Evolutionary conservation across 2,329 filamentous ascomycete genomes (phyloP).

Genomic region (Reticulascus tulasneorum): DNA sequence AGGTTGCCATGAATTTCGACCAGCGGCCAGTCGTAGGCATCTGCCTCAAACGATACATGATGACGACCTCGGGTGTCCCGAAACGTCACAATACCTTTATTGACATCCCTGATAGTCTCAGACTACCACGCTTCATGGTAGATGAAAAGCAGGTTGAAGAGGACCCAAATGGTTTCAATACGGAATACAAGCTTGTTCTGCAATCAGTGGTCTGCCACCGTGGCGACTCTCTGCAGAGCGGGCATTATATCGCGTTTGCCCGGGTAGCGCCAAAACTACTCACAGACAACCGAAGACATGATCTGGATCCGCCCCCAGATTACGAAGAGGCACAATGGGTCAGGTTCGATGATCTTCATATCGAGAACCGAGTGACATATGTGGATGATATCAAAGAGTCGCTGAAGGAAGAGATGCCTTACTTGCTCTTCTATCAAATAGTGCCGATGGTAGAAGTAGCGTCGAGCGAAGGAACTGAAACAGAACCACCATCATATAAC

Average conservation of each 20-base stretch:
- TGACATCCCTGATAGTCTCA: constrained; percentile 78
- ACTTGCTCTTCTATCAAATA: constrained; percentile 93
- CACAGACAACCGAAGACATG: constrained; percentile 55
- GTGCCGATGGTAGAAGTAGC: constrained; percentile 75
- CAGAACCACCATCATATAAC: constrained; percentile 56
- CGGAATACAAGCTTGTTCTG: constrained; percentile 89
- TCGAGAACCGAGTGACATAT: constrained; percentile 64
- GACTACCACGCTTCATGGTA: constrained; percentile 86
- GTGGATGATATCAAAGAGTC: constrained; percentile 76
- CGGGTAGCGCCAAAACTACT: constrained; percentile 64
- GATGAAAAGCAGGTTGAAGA: constrained; percentile 65
- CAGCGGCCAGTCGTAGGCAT: constrained; percentile 85
- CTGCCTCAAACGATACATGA: constrained; percentile 85
- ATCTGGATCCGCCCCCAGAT: constrained; percentile 55
- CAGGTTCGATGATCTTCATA: constrained; percentile 80
- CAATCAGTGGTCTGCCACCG: constrained; percentile 92
- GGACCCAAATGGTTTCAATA: constrained; percentile 60
- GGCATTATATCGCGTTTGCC: constrained; percentile 86
- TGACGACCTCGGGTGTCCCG: constrained; percentile 65
- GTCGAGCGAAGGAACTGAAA: constrained; percentile 42
- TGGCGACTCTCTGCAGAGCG: constrained; percentile 78
- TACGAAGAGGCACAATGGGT: constrained; percentile 79
- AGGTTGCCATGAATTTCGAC: constrained; percentile 86
- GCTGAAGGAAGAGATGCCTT: constrained; percentile 83
- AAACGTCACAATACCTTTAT: constrained; percentile 75